phyloP scores from a whole-genome alignment of 2,329 filamentous ascomycete species.

The Talaromyces verruculosus region DNA sequence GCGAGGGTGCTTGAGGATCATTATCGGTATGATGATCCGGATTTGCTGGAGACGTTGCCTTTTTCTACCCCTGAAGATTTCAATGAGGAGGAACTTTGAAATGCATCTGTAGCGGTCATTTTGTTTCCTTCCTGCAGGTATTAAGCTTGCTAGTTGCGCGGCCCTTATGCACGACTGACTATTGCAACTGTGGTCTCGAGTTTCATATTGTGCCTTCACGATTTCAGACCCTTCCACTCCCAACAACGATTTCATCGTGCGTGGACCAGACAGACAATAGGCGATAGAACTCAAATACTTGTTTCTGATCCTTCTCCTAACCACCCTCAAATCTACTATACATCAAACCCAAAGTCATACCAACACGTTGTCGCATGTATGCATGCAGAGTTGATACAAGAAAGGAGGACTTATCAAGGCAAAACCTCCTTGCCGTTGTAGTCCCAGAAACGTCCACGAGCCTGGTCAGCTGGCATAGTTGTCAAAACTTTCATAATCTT shows the following conservation, averaged over 20 bases:
- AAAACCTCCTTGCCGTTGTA: background rate
- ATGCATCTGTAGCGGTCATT: background rate
- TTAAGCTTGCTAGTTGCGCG: background rate
- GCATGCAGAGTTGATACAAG: background rate
- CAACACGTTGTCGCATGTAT: background rate
- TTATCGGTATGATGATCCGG: constrained; percentile 7
- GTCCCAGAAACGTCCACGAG: background rate
- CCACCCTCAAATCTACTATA: background rate
- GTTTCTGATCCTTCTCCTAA: no score
- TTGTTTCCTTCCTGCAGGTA: background rate
- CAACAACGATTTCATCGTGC: background rate
- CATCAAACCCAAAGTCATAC: background rate
- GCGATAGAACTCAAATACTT: no score
- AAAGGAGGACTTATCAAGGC: background rate
- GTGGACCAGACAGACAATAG: background rate
- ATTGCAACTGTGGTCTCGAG: background rate
- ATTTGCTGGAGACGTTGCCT: background rate
- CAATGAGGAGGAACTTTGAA: background rate
- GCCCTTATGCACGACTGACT: background rate
- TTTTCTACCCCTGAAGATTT: background rate
- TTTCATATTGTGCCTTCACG: background rate
- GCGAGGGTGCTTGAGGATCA: constrained; percentile 2
- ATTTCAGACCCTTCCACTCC: background rate
- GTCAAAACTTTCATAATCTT: background rate
- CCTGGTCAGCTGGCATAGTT: background rate